phyloP scores from a whole-genome alignment of 805 yeast genomes.

The Ascoidea rubescens region DNA sequence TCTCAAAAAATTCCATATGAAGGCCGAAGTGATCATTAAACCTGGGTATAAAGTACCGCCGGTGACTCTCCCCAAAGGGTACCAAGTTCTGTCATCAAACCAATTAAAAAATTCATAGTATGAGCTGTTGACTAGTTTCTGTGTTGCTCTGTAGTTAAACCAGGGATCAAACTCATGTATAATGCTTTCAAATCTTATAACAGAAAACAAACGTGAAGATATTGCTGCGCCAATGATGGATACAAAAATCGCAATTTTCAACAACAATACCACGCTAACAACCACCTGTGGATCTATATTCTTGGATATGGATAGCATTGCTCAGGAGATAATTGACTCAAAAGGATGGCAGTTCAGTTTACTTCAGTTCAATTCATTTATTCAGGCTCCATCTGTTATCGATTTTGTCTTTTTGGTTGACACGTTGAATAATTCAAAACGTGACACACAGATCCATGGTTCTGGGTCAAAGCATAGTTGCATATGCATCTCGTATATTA shows the following conservation, averaged over 20 bases:
- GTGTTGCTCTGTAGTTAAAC: slow-evolving; percentile 96
- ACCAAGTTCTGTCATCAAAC: slow-evolving; percentile 99
- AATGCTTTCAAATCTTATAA: slow-evolving; percentile 87
- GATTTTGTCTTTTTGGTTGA: too few relatives aligned
- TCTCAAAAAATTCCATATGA: slow-evolving; percentile 63
- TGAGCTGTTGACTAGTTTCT: slow-evolving; percentile 69
- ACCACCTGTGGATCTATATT: not conserved
- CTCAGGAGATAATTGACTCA: too few relatives aligned
- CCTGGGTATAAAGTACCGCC: slow-evolving; percentile 99
- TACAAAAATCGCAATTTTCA: slow-evolving; percentile 55
- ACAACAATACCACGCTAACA: slow-evolving; percentile 21
- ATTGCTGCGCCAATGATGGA: slow-evolving; percentile 85
- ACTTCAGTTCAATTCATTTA: too few relatives aligned
- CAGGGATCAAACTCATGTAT: slow-evolving; percentile 97
- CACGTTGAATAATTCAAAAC: too few relatives aligned
- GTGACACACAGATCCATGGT: too few relatives aligned
- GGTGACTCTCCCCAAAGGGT: slow-evolving; percentile 96
- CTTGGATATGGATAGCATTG: too few relatives aligned
- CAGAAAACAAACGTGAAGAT: slow-evolving; percentile 88
- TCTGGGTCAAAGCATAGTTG: too few relatives aligned
- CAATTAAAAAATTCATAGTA: slow-evolving; percentile 89
- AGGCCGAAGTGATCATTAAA: slow-evolving; percentile 92
- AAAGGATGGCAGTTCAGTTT: too few relatives aligned
- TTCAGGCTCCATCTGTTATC: too few relatives aligned
- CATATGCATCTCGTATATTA: too few relatives aligned